Base-by-base conservation (phyloP, 2,329 filamentous ascomycete species). In the Gaeumannomyces sp. region DNA sequence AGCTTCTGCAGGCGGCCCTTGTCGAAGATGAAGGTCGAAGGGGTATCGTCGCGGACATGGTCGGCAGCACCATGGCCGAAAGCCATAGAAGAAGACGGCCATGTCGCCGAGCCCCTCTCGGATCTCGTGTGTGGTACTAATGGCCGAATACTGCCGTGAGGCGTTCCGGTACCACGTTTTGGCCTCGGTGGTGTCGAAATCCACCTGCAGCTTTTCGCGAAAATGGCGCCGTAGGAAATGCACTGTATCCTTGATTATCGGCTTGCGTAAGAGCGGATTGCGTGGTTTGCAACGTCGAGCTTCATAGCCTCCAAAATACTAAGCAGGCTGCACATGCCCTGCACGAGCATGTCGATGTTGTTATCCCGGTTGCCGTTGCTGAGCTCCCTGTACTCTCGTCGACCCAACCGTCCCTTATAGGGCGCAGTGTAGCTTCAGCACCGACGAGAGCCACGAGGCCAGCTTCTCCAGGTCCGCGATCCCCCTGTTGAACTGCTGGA, bases 261-360 rank as follows among this genome's bases (percentile, higher is more conserved):
- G 88, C 35, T n/a, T n/a, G n/a, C 93, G 88, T 68, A 97, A 85
- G 72, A 93, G 58, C 93, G 85, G 69, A 98, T 97, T 76, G 97
- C 94, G 75, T 98, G 94, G 76, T 99, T 98, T 66, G 95, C 94
- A 45, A 98, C 93, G 73, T 98, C 95, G 66, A 99, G 81, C 78
- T 97, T 98, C 95, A 98, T 98, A 27, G 91, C 90, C 77, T 98
- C 95, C 50, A 98, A 78, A 33, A 98, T 91, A 63, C 85, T 90
- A 64, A 98, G 85, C 38, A 98, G 80, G 69, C 89, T 91, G 70
- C 88, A 85, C 76, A 98, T 83, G 16, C 94, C 94, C 68, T 85
- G 84, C 27, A 96, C 91, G 22, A 98, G 83, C 73, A 87, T 82
- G 62, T 82, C 81, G 62, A 90, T 84, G 71, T 93, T 86, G 72